These are phyloP conservation scores for Podospora tetraspora DNA, from an alignment of 495 filamentous ascomycete species.

Conservation along the genomic window DNA sequence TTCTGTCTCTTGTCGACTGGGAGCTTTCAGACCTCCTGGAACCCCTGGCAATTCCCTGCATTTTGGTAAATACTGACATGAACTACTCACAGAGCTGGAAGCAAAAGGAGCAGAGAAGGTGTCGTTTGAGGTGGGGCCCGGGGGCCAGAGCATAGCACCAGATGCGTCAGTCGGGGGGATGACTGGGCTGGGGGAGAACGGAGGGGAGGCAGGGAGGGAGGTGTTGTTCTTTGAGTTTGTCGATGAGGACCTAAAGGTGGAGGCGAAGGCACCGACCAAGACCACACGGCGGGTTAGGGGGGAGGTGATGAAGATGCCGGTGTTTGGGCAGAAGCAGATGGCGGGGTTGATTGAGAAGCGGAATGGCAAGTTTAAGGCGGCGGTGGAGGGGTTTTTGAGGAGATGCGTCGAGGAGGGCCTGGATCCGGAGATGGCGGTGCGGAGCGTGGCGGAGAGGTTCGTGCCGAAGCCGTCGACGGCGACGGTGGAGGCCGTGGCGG, in stretches of 20 bases:
- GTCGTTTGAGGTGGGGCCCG: slow-evolving; percentile 43
- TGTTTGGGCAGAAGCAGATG: slow-evolving; percentile 90
- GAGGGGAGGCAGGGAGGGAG: slow-evolving; percentile 46
- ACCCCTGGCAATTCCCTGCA: too few species aligned
- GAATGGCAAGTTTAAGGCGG: slow-evolving; percentile 76
- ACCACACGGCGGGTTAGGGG: slow-evolving; percentile 54
- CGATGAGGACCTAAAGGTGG: slow-evolving; percentile 82
- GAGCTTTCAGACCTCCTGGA: too few species aligned
- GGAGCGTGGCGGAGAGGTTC: slow-evolving; percentile 45
- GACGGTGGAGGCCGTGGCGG: slow-evolving; percentile 23
- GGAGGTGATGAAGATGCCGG: slow-evolving; percentile 88
- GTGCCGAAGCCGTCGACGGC: slow-evolving; percentile 39
- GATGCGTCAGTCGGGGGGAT: slow-evolving; percentile 47
- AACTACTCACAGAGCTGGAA: slow-evolving; percentile 52
- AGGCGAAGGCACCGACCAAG: slow-evolving; percentile 65
- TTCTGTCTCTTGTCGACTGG: too few species aligned
- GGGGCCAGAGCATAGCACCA: slow-evolving; percentile 37
- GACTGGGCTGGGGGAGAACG: slow-evolving; percentile 33
- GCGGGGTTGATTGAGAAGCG: slow-evolving; percentile 84
- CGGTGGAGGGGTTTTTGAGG: slow-evolving; percentile 71
- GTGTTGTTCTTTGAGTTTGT: slow-evolving; percentile 88
- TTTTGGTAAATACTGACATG: too few species aligned
- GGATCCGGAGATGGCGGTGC: slow-evolving; percentile 64
- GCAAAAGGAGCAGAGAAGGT: slow-evolving; percentile 59
- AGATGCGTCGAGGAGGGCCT: slow-evolving; percentile 57